Evolutionary conservation across 78 protist genomes (phyloP), one percentile per base, ranked within the genome.

Genomic region (Dictyostelium capitatum): DNA sequence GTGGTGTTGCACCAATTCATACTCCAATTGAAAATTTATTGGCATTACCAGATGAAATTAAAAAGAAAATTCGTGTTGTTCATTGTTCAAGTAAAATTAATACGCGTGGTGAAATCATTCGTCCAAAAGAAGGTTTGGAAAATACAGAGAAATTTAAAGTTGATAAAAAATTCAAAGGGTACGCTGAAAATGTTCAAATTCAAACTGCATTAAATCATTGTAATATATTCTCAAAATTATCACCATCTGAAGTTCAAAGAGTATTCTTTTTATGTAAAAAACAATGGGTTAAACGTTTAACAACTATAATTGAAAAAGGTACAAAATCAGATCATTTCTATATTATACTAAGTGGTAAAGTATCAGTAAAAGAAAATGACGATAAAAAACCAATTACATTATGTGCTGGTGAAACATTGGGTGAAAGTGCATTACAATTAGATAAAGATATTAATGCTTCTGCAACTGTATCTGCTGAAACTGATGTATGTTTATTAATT

Each of bases 1-100:
- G 94, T 69, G 97, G 97, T n/a, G 96, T 92, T 5, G 94, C 97
- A n/a, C 97, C 97, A 32, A 92, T 89, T 53, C 97, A 92, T 70
- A 91, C 97, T 1, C 57, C 95, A 23, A 78, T 80, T 0, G 65
- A 59, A 30, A 83, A 89, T 15, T 80, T 92, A 10, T 51, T 47
- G 48, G 56, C 28, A 19, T 72, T 89, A 48, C 92, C 97, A 46
- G 59, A 48, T 9, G 62, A 79, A n/a, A 70, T 83, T 32, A 82
- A 73, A n/a, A 12, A 50, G 7, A 80, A 82, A 32, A 50, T 91
- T 64, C 28, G 77, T 20, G 90, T 91, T 9, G 95, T 91, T 3
- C 95, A 91, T 80, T 67, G 75, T 67, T 78, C 80, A 20, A n/a
- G 78, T 5, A 32, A 57, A 17, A 10, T 91, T 3, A 78, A 89